phyloP scores from a whole-genome alignment of 495 filamentous ascomycete species.

The Neurospora sp. region DNA sequence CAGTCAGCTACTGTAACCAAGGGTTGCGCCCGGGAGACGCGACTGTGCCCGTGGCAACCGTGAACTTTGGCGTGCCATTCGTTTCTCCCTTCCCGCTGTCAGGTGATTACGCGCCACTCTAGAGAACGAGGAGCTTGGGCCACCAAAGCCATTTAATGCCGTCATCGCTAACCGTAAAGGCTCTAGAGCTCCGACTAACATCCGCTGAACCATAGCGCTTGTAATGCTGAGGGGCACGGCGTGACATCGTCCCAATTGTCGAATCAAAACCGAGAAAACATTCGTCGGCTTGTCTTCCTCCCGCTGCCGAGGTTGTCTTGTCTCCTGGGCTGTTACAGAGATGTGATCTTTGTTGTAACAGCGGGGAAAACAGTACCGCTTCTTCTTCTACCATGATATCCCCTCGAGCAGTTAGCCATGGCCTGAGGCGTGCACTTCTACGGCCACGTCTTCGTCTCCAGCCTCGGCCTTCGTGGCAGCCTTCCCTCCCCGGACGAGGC shows the following conservation, averaged over 20 bases:
- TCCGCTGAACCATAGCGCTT: not conserved
- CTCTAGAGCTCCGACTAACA: too few species aligned
- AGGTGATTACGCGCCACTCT: slow-evolving; percentile 16
- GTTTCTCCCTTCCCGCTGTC: slow-evolving; percentile 2
- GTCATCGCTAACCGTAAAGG: not conserved
- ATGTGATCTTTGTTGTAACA: not conserved
- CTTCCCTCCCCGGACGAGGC: not conserved
- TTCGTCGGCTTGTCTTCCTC: not conserved
- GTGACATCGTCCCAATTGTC: not conserved
- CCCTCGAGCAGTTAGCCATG: slow-evolving; percentile 4
- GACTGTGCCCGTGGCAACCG: slow-evolving; percentile 10
- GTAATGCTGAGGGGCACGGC: not conserved
- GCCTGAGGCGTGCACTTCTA: slow-evolving; percentile 9
- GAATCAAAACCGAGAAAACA: not conserved
- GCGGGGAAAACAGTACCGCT: not conserved
- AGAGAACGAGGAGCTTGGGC: not conserved
- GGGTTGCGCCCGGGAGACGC: slow-evolving; percentile 23
- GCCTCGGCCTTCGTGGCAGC: not conserved
- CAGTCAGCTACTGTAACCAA: not conserved
- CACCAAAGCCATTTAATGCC: not conserved
- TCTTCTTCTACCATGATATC: slow-evolving; percentile 10
- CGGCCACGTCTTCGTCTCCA: slow-evolving; percentile 2
- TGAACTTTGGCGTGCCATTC: slow-evolving; percentile 19
- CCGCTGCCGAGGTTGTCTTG: not conserved
- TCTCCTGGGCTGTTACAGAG: not conserved